phyloP scores from a whole-genome alignment of 1,139 yeast species.

The Yamadazyma oceani region DNA sequence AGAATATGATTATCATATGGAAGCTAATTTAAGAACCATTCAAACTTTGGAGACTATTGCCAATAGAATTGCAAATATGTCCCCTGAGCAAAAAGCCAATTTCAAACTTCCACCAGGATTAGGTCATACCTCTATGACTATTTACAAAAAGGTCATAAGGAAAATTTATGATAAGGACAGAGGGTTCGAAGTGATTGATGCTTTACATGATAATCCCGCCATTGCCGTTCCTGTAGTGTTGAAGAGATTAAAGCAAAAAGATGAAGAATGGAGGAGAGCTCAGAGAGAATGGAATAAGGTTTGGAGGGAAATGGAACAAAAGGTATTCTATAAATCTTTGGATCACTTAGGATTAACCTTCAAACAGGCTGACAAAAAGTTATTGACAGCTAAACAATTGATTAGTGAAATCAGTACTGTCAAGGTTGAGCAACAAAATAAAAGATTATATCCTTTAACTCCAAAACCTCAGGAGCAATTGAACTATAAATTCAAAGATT shows the following conservation, averaged over 20 bases:
- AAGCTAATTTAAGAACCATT: conserved; percentile 89
- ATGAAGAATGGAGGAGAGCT: conserved; percentile 98
- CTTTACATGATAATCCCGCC: conserved; percentile 91
- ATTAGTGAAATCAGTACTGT: conserved; percentile 91
- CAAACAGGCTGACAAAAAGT: conserved; percentile 93
- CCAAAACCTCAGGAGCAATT: conserved; percentile 86
- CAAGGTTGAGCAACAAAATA: conserved; percentile 78
- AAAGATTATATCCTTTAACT: conserved; percentile 81
- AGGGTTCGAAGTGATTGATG: conserved; percentile 94
- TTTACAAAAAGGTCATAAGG: conserved; percentile 88
- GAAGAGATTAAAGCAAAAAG: conserved; percentile 91
- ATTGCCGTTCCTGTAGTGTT: conserved; percentile 92
- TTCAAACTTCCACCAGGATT: conserved; percentile 91
- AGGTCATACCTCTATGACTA: conserved; percentile 88
- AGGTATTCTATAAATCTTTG: conserved; percentile 86
- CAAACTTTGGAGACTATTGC: conserved; percentile 96
- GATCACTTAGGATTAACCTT: conserved; percentile 95
- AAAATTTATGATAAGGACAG: conserved; percentile 92
- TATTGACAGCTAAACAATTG: conserved; percentile 84
- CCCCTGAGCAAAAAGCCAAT: conserved; percentile 79
- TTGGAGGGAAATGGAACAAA: conserved; percentile 98
- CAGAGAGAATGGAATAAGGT: conserved; percentile 99
- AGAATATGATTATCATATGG: conserved; percentile 94
- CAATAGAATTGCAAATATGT: conserved; percentile 90
- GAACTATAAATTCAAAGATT: conserved; percentile 63